Conservation (phyloP, 371 early-diverging fungal species). For the Mucor saturninus region DNA sequence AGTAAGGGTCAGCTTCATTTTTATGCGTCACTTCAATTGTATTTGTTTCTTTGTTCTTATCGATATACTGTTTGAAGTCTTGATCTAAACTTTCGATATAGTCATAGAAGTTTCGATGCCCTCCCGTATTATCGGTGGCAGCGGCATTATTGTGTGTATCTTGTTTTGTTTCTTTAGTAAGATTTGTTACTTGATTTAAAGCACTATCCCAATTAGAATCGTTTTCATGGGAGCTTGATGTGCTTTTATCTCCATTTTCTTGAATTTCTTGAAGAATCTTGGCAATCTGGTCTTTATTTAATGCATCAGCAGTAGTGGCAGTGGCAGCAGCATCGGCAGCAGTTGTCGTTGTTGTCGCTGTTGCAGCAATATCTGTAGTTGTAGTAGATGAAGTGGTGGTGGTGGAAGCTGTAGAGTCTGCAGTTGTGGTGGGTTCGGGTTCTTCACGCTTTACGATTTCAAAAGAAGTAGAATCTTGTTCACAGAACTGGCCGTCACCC, state of each 20-base stretch:
- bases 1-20: constrained; percentile 29
- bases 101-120: constrained; percentile 1
- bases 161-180: constrained; percentile 10
- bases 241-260: neutral
- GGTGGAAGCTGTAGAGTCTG: constrained; percentile 1
- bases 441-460: constrained; percentile 25
- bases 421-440: neutral
- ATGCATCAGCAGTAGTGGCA: neutral
- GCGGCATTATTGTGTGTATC: constrained; percentile 5
- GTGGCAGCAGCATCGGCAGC: neutral
- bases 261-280: constrained; percentile 20
- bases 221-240: constrained; percentile 2
- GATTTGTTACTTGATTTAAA: constrained; percentile 17
- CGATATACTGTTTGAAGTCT: constrained; percentile 33
- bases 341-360: neutral
- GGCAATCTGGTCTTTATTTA: constrained; percentile 15
- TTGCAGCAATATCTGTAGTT: neutral
- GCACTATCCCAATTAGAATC: constrained; percentile 24
- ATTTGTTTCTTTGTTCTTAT: constrained; percentile 38
- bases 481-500: constrained; percentile 24
- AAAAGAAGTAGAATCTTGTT: constrained; percentile 34
- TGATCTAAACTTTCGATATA: constrained; percentile 35
- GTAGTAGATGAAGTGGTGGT: neutral
- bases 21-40: constrained; percentile 41
- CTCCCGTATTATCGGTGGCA: neutral